Evolutionary conservation across 2,329 filamentous ascomycete species (phyloP).

Genomic region (Paecilomyces fulvus): DNA sequence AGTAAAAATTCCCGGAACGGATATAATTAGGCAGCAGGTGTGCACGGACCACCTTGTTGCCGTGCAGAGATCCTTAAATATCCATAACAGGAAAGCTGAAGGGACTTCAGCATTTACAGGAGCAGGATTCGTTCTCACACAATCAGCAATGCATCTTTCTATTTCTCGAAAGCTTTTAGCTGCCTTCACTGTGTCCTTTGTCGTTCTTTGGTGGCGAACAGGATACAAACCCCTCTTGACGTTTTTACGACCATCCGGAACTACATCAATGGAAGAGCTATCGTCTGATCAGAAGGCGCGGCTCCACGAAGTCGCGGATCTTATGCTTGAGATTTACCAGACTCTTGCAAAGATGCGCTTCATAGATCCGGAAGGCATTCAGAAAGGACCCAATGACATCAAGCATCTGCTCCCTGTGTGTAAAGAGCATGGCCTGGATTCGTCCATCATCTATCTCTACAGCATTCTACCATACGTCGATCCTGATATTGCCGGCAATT

Average conservation of each 20-base stretch:
- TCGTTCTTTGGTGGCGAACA: background rate
- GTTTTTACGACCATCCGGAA: background rate
- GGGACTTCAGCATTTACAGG: background rate
- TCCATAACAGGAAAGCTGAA: background rate
- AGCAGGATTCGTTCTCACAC: too few species aligned
- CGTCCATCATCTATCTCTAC: slow-evolving; percentile 6
- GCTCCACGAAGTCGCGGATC: slow-evolving; percentile 18
- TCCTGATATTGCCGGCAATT: background rate
- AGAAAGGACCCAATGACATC: slow-evolving; percentile 4
- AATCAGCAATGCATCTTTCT: background rate
- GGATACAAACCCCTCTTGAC: background rate
- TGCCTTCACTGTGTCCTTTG: background rate
- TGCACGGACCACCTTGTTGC: background rate
- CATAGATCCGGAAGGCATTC: slow-evolving; percentile 7
- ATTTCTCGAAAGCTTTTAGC: background rate
- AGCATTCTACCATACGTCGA: slow-evolving; percentile 12
- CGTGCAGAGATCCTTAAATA: too few species aligned
- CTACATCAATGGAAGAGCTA: background rate
- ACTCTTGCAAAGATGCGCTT: slow-evolving; percentile 20
- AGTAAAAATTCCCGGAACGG: too few species aligned
- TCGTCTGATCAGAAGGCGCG: background rate
- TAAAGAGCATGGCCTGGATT: background rate
- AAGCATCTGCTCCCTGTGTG: slow-evolving; percentile 8
- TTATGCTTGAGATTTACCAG: slow-evolving; percentile 20
- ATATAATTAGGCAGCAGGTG: background rate